These are phyloP conservation scores for Excoecaria agallocha DNA, from an alignment of 345 rosid genomes.

Conservation along the genomic window DNA sequence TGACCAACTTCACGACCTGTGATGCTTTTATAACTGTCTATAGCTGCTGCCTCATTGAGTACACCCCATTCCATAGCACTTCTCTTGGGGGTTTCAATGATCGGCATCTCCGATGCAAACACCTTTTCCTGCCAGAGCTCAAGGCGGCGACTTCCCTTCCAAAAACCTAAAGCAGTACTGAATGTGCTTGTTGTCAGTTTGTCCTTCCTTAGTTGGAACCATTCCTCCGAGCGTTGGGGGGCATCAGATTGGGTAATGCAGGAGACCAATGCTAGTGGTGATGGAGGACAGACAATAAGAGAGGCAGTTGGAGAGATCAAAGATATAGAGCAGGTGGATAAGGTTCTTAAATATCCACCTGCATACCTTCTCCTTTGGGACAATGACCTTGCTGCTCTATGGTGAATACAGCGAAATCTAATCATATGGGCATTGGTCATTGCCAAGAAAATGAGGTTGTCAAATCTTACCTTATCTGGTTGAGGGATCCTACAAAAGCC, in stretches of 20 bases:
- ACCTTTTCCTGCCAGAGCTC: constrained; percentile 97
- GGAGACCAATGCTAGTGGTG: constrained; percentile 44
- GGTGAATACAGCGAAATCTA: constrained; percentile 31
- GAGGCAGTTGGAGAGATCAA: constrained; percentile 28
- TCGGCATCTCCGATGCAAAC: constrained; percentile 39
- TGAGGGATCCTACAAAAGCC: constrained; percentile 31
- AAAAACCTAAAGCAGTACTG: constrained; percentile 88
- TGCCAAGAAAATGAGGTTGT: constrained; percentile 32
- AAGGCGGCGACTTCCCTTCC: constrained; percentile 74
- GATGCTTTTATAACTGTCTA: constrained; percentile 64
- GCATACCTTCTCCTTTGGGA: constrained; percentile 25
- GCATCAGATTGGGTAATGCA: constrained; percentile 44
- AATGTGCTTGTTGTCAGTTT: constrained; percentile 89
- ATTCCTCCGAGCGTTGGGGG: constrained; percentile 88
- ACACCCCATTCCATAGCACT: constrained; percentile 88
- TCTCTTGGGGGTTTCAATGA: constrained; percentile 34
- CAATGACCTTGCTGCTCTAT: constrained; percentile 14
- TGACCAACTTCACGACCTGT: constrained; percentile 66
- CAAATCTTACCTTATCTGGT: constrained; percentile 23
- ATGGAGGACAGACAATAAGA: constrained; percentile 33
- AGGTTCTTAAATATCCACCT: constrained; percentile 23
- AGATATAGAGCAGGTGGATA: constrained; percentile 31
- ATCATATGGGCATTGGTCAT: constrained; percentile 41
- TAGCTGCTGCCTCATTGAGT: constrained; percentile 66
- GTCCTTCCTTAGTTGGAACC: constrained; percentile 83